Evolutionary conservation across 2,329 filamentous ascomycete species (phyloP), one percentile per base, ranked within the genome.

Genomic region (Neurospora crassa): DNA sequence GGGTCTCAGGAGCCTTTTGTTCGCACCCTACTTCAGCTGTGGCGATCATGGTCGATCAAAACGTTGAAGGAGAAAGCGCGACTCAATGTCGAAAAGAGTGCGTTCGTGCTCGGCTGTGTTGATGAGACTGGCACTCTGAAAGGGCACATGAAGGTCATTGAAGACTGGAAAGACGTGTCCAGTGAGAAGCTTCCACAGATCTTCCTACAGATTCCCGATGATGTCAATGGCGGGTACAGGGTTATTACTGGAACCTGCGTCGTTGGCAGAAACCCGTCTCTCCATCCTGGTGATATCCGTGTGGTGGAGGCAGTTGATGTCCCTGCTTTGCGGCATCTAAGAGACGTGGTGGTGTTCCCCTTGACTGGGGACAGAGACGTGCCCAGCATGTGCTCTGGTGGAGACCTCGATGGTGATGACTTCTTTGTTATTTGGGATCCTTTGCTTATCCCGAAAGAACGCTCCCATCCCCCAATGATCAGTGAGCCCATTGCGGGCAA

Each of bases 371-470:
- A 97, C 77, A 86, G 91, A 18, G 93, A 97, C 74, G 82, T 99
- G 29, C 89, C 94, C 0, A 94, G 92, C 77, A 98, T 98, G 95
- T 94, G 96, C 74, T 97, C 96, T 4, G 96, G 96, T 1, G 96
- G 96, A 0, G 96, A 99, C 78, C 86, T 99, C 0, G 96, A 99
- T 78, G 96, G 96, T 0, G 96, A 99, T 76, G 96, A 99, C 78
- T 99, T 94, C 78, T 90, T 98, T 70, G 89, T 98, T 5, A 91
- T 97, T 67, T 99, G 96, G 95, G 94, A 99, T 75, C 79, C 85
- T 29, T 86, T 88, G 16, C 83, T 99, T 7, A 83, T 96, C 37
- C 80, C 1, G 82, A 87, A n/a, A 14, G 72, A 74, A 63, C 92
- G 92, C 88, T 92, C 96, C 75, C 84, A 87, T 42, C 82, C 86